Evolutionary conservation across 2,329 filamentous ascomycete genomes (phyloP), one percentile per base, ranked within the genome.

Genomic region (Tolypocladium cylindrosporum): DNA sequence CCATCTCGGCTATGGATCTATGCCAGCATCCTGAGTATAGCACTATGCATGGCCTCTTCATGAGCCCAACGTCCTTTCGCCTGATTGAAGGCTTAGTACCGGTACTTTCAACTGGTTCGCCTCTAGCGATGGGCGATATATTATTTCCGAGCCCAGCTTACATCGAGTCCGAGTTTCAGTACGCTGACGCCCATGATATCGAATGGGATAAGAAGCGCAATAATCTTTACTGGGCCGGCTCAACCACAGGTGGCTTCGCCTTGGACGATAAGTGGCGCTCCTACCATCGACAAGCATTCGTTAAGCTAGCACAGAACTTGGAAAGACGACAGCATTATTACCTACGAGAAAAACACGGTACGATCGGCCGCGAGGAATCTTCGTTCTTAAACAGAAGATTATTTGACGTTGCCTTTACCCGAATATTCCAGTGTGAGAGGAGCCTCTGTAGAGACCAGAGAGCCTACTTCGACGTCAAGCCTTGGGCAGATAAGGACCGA

Each of bases 181-280:
- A 83, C 61, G 64, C 74, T 2, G 63, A 68, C 0, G 37, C 60
- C 0, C 54, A 69, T 2, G 81, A 83, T 58, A 45, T 74, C 0
- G 64, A 68, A 0, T 85, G 81, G 80, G 66, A 76, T 0, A 54
- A 70, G 4, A 86, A 85, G 62, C 62, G 61, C 2, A 75, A 78
- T 39, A 76, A 74, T 3, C 63, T 84, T 0, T 85, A 85, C 65
- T 85, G 82, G 83, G 75, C 77, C 0, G 82, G 82, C 0, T 81
- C 77, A 0, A 82, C 74, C 0, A 83, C 81, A 0, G 82, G 81
- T 2, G 79, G 75, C 0, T 75, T 70, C 48, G 69, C 67, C 0
- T 61, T 61, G 0, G 65, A 69, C 11, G 60, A 66, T 3, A 56
- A 65, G 0, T 82, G 79, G 79, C 61, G 60, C 1, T 55, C 66